phyloP scores from a whole-genome alignment of 83 land plant species.

The Larix sibirica region DNA sequence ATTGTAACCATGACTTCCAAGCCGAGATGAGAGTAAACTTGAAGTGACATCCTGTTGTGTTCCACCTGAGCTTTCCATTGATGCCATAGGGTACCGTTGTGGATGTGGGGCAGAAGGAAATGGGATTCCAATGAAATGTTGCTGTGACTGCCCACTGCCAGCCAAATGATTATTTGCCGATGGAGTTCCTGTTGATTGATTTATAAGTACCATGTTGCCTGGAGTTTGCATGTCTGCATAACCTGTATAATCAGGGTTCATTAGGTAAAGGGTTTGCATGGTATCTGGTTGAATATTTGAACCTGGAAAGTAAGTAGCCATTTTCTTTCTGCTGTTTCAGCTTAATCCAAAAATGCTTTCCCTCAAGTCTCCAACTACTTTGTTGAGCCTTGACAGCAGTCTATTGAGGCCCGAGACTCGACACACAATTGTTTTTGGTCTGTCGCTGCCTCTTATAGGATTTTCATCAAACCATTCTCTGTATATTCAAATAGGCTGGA shows the following conservation, averaged over 20 bases:
- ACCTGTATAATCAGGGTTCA: constrained; percentile 23
- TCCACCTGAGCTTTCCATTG: constrained; percentile 18
- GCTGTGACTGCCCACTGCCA: constrained; percentile 24
- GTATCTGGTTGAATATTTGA: constrained; percentile 43
- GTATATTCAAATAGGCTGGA: too few species aligned
- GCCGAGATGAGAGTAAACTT: constrained; percentile 20
- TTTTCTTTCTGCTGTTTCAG: not conserved
- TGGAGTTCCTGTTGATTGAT: constrained; percentile 26
- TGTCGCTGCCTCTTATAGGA: too few species aligned
- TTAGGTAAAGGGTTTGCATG: constrained; percentile 40
- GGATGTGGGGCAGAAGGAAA: constrained; percentile 20
- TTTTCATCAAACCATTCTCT: too few species aligned
- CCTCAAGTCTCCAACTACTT: too few species aligned
- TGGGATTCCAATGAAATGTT: constrained; percentile 38
- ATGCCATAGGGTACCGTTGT: constrained; percentile 21
- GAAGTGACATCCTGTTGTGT: constrained; percentile 21
- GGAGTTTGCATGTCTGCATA: constrained; percentile 40
- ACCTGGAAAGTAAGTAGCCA: constrained; percentile 54
- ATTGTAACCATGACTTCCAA: constrained; percentile 25
- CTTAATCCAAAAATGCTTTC: too few species aligned
- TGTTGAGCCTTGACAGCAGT: too few species aligned
- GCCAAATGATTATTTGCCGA: constrained; percentile 24
- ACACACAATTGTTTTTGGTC: too few species aligned
- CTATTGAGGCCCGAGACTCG: too few species aligned
- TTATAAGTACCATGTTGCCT: constrained; percentile 46